Evolutionary conservation across 179 eudicot species (phyloP), one percentile per base, ranked within the genome.

Genomic region (Spergularia azorica): DNA sequence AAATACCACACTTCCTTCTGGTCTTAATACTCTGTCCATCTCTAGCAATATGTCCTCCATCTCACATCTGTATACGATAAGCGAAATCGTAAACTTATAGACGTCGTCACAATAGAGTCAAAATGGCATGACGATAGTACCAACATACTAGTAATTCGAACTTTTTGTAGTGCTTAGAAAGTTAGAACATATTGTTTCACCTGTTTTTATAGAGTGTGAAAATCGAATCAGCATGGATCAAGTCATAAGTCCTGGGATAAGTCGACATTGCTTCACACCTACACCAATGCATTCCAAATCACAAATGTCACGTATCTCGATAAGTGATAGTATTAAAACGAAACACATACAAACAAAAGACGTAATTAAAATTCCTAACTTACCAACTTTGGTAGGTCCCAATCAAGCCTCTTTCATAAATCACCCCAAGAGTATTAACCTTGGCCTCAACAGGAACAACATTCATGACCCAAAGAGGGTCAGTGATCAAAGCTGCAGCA

Each of bases 211-310:
- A 92, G 51, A 92, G 88, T 2, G 88, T 89, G 76, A 90, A 92
- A n/a, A 90, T 43, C 5, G 89, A 88, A 84, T 92, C 89, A 2
- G 92, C 93, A 62, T 94, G 97, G 46, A 92, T 84, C 32, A 92
- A 83, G 73, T 90, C 98, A 18, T 94, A 92, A 0, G 97, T 90
- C 82, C 97, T 87, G 17, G 97, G 97, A 70, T 94, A 92, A 39
- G 97, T 92, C 14, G 98, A 92, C 94, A 92, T 89, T 2, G 98
- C 98, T 80, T 94, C 95, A 75, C 97, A 92, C 98, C 98, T 92
- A 60, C 66, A 79, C 69, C 11, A 57, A 71, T 61, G n/a, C 5
- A 62, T 51, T 38, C 7, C 43, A 46, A 13, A 4, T 9, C 2
- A 21, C 8, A n/a, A 32, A 52, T 51, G 12, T 41, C 21, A 17